Conservation (phyloP, 495 filamentous ascomycete genomes). For the Cudoniella acicularis region DNA sequence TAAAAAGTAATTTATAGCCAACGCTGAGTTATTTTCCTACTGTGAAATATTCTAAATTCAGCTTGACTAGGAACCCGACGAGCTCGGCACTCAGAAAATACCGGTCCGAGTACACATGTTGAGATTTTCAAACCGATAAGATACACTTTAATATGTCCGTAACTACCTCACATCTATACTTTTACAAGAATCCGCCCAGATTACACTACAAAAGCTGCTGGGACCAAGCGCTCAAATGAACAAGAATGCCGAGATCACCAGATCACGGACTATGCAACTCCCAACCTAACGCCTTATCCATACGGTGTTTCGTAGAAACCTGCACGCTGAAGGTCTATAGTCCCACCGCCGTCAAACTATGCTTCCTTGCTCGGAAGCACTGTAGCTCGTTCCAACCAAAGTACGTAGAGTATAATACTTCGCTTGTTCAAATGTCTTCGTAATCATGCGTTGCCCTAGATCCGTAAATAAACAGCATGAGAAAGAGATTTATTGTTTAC, state of each 20-base stretch:
- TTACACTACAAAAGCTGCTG: constrained; percentile 6
- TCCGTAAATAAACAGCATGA: too few species aligned
- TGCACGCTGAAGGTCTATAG: constrained; percentile 6
- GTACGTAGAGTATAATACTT: background rate
- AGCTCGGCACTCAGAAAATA: background rate
- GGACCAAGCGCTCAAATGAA: constrained; percentile 1
- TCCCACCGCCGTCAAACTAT: constrained; percentile 1
- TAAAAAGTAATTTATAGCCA: too few species aligned
- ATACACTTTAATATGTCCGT: background rate
- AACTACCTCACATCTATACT: constrained; percentile 3
- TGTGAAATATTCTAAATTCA: too few species aligned
- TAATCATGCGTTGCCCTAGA: background rate
- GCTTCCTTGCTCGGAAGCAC: background rate
- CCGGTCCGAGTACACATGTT: background rate
- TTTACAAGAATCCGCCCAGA: constrained; percentile 21
- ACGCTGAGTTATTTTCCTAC: too few species aligned
- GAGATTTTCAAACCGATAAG: background rate
- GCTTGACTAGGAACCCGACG: background rate
- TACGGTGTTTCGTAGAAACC: background rate
- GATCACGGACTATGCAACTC: constrained; percentile 16
- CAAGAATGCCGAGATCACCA: constrained; percentile 14
- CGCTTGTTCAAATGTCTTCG: background rate
- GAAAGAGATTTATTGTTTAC: background rate
- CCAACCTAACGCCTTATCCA: constrained; percentile 5
- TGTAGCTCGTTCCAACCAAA: too few species aligned